Base-by-base conservation (phyloP, 352 stramenopile species). In the Pythium pyrilobum region DNA sequence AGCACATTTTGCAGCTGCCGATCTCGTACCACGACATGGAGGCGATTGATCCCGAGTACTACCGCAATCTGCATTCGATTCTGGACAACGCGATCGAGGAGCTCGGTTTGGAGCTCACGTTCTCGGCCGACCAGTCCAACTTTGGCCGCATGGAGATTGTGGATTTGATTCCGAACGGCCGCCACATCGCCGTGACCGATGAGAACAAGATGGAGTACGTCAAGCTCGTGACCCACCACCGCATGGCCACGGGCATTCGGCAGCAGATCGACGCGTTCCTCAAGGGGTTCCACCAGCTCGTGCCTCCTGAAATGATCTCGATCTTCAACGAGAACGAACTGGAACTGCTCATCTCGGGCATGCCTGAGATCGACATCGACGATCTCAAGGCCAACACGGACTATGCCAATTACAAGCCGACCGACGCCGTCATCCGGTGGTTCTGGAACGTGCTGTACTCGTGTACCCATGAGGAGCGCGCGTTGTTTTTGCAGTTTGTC, bases 1-100 rank as follows among this genome's bases (percentile, higher is more conserved):
- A 96, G 75, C 97, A 99, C 68, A 99, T 99, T 66, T 70, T 99
- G 44, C 97, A 98, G 62, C 73, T 98, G 33, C 95, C 97, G 47
- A 95, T 99, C 36, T 91, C 75, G 39, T 97, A 99, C 66, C 85
- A 97, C 54, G 97, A 99, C 74, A 99, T 99, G 96, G 94, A 99
- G 82, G 95, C 92, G 3, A 98, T 99, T 46, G 96, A 99, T 66
- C 96, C 96, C 9, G 95, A 98, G 68, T 96, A 97, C 52, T 97
- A 96, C 66, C 78, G 85, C n/a, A 97, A 96, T 60, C 68, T 98
- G 20, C 84, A 90, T 61, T 95, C 90, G 48, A 92, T 98, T 28
- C 50, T 96, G 31, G 76, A 96, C 56, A 89, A 96, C 44, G 59
- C 74, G 25, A 92, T 96, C 41, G 79, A 64, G n/a, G 79, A 89